Conservation (phyloP, 1,284 basidiomycete species). For the Lentinula novae-zelandiae region DNA sequence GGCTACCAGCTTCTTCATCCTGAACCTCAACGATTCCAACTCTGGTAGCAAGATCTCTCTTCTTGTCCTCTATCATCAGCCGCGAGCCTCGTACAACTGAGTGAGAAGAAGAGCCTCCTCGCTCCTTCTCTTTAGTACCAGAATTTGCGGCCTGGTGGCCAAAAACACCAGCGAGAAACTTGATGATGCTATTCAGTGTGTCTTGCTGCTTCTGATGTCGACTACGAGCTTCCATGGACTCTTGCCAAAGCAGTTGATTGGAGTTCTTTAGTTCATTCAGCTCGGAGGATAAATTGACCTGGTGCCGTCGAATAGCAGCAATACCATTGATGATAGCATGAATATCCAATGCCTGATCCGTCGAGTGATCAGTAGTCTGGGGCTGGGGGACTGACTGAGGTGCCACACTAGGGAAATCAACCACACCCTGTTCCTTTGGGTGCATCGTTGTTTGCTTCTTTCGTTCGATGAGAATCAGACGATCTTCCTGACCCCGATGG, state of each 20-base stretch:
- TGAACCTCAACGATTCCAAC: slow-evolving; percentile 36
- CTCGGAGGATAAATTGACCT: slow-evolving; percentile 85
- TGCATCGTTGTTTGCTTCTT: slow-evolving; percentile 43
- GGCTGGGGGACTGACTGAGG: slow-evolving; percentile 21
- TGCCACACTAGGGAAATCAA: slow-evolving; percentile 8
- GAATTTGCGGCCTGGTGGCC: slow-evolving; percentile 51
- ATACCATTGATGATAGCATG: slow-evolving; percentile 81
- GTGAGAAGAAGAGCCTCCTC: slow-evolving; percentile 26
- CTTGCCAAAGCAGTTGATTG: slow-evolving; percentile 91
- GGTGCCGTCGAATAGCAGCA: slow-evolving; percentile 86
- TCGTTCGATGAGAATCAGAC: slow-evolving; percentile 81
- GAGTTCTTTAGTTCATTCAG: slow-evolving; percentile 85
- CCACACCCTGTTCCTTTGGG: slow-evolving; percentile 11
- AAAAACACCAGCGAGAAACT: slow-evolving; percentile 93
- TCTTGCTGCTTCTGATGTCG: slow-evolving; percentile 91
- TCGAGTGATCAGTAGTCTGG: slow-evolving; percentile 18
- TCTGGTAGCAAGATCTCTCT: slow-evolving; percentile 27
- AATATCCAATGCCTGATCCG: slow-evolving; percentile 66
- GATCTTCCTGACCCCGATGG: slow-evolving; percentile 84
- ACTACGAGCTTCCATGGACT: slow-evolving; percentile 77
- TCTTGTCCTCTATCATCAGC: slow-evolving; percentile 65
- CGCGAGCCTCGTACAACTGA: slow-evolving; percentile 47
- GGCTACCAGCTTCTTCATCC: slow-evolving; percentile 30
- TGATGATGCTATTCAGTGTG: slow-evolving; percentile 94
- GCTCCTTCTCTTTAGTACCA: slow-evolving; percentile 41